Conservation (phyloP, 179 eudicot genomes). For the Silene noctiflora region DNA sequence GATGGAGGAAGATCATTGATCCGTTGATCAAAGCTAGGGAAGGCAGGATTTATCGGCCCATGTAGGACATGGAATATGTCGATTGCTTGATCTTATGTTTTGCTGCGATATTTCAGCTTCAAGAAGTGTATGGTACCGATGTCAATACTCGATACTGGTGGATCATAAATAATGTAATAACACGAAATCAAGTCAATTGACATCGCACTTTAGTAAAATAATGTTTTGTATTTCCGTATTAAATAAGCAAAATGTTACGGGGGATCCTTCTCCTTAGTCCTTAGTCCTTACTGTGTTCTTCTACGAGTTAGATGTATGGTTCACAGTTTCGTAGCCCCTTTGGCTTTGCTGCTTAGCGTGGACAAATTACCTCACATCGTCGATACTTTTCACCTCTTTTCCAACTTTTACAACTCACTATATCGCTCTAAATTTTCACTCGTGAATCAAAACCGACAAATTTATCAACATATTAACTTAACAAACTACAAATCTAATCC, state of each 20-base stretch:
- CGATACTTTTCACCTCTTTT: too few species aligned
- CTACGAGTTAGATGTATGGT: too few species aligned
- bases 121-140: neutral
- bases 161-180: neutral
- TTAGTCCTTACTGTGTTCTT: too few species aligned
- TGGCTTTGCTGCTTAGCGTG: too few species aligned
- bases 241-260: neutral
- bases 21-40: conserved; percentile 40
- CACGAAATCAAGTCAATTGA: neutral
- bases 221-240: neutral
- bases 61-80: neutral
- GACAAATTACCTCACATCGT: too few species aligned
- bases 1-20: conserved; percentile 71
- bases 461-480: too few species aligned
- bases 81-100: neutral
- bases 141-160: neutral
- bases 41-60: conserved; percentile 3
- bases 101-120: neutral
- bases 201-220: neutral
- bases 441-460: too few species aligned
- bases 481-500: too few species aligned
- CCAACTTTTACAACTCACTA: too few species aligned
- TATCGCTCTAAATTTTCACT: too few species aligned
- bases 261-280: too few species aligned
- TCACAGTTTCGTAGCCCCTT: too few species aligned